A percentile compares a stretch with the other conserved stretches of the same genome.
These are phyloP conservation scores for Aureobasidium melanogenum DNA, from an alignment of 2,329 filamentous ascomycete genomes.

Conservation along the genomic window DNA sequence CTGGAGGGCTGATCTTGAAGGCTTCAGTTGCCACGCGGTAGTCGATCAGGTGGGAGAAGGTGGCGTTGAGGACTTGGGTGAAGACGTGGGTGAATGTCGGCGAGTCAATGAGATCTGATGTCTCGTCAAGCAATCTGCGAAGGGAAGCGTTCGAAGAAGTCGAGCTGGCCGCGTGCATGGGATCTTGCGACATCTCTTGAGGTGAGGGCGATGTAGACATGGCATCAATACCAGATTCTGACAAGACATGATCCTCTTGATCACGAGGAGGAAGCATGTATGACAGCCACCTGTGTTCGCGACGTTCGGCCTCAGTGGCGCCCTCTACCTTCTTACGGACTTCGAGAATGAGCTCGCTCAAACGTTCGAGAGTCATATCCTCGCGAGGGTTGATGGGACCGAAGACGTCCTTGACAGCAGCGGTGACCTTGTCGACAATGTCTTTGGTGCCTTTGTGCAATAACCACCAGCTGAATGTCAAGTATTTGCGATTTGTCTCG, in stretches of 20 bases:
- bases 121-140: constrained; percentile 84
- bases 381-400: constrained; percentile 83
- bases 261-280: constrained; percentile 73
- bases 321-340: constrained; percentile 83
- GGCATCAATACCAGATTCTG: constrained; percentile 67
- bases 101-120: constrained; percentile 89
- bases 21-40: constrained; percentile 69
- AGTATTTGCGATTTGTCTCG: constrained; percentile 87
- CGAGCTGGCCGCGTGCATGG: constrained; percentile 21
- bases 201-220: constrained; percentile 26
- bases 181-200: constrained; percentile 18
- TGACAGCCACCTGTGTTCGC: constrained; percentile 64
- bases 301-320: constrained; percentile 53
- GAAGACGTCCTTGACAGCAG: constrained; percentile 83
- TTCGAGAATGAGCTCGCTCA: constrained; percentile 72
- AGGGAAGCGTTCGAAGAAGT: constrained; percentile 51
- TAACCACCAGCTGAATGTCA: constrained; percentile 98
- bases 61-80: constrained; percentile 74
- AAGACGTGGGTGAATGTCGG: constrained; percentile 83
- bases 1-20: constrained; percentile 49
- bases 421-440: constrained; percentile 69
- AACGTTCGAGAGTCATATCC: constrained; percentile 69
- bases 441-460: constrained; percentile 83
- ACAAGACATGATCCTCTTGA: constrained; percentile 74
- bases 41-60: constrained; percentile 77